Conservation (phyloP, 352 stramenopile species). For the Phytopythium aichiense region DNA sequence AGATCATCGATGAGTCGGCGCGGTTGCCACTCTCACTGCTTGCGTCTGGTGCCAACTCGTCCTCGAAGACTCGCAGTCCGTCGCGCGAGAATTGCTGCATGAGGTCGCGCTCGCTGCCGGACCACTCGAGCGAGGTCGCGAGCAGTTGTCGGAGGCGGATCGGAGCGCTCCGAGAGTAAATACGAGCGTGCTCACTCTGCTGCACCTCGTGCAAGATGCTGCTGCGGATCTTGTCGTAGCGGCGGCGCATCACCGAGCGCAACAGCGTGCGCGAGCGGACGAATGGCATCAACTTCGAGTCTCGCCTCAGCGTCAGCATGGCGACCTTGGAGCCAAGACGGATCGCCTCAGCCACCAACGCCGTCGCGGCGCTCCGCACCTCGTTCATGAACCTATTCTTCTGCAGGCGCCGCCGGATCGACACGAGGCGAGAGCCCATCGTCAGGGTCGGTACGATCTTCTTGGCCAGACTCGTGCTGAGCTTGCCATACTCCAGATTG, state of each 20-base stretch:
- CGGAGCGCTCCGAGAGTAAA: conserved; percentile 45
- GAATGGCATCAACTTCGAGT: conserved; percentile 42
- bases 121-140: conserved; percentile 27
- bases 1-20: not conserved
- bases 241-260: conserved; percentile 37
- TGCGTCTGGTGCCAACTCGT: not conserved
- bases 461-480: conserved; percentile 44
- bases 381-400: conserved; percentile 41
- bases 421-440: conserved; percentile 59
- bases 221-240: conserved; percentile 38
- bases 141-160: conserved; percentile 46
- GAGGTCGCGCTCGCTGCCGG: conserved; percentile 47
- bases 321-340: conserved; percentile 26
- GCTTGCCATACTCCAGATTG: conserved; percentile 33
- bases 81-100: conserved; percentile 29
- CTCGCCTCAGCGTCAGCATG: conserved; percentile 24
- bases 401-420: conserved; percentile 52
- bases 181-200: conserved; percentile 52
- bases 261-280: conserved; percentile 42
- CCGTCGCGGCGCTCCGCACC: conserved; percentile 16
- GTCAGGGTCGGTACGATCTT: conserved; percentile 60
- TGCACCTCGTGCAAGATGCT: conserved; percentile 40
- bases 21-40: too few species aligned
- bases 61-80: conserved; percentile 22
- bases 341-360: conserved; percentile 34